These are phyloP conservation scores for Irpex sp. DNA, from an alignment of 1,284 basidiomycete genomes.

Conservation along the genomic window DNA sequence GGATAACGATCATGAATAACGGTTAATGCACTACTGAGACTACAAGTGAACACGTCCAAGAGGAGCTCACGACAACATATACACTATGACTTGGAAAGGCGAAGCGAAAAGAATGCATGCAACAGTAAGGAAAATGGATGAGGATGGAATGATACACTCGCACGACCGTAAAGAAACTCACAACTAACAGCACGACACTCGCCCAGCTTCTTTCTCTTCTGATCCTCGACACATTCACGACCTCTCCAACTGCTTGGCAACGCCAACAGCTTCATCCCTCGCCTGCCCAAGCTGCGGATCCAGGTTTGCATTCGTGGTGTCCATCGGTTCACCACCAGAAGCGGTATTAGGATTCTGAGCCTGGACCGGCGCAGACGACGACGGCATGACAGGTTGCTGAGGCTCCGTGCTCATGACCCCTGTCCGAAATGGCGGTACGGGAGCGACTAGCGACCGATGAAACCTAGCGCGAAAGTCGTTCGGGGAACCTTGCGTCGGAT, in stretches of 20 bases:
- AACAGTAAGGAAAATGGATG: not conserved
- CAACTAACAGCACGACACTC: not conserved
- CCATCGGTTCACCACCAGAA: conserved; percentile 1
- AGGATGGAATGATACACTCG: not conserved
- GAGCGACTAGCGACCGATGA: conserved; percentile 59
- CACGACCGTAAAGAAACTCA: not conserved
- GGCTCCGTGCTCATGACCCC: conserved; percentile 22
- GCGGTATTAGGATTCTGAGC: conserved; percentile 23
- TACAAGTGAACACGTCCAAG: not conserved
- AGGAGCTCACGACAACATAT: not conserved
- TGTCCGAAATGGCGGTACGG: conserved; percentile 54
- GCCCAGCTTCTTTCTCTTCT: not conserved
- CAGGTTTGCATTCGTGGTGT: conserved; percentile 13
- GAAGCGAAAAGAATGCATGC: not conserved
- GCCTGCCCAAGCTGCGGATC: conserved; percentile 35
- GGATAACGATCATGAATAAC: not conserved
- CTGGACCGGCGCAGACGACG: conserved; percentile 33
- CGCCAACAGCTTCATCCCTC: conserved; percentile 34
- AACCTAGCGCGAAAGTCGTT: conserved; percentile 71
- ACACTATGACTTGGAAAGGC: not conserved
- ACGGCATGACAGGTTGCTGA: conserved; percentile 16
- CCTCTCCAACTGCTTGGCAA: conserved; percentile 26
- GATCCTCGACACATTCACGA: not conserved
- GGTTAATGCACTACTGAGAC: not conserved
- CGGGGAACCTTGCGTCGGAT: conserved; percentile 30